These are phyloP conservation scores for Hygrophila difformis DNA, from an alignment of 257 asterid species.

Conservation along the genomic window DNA sequence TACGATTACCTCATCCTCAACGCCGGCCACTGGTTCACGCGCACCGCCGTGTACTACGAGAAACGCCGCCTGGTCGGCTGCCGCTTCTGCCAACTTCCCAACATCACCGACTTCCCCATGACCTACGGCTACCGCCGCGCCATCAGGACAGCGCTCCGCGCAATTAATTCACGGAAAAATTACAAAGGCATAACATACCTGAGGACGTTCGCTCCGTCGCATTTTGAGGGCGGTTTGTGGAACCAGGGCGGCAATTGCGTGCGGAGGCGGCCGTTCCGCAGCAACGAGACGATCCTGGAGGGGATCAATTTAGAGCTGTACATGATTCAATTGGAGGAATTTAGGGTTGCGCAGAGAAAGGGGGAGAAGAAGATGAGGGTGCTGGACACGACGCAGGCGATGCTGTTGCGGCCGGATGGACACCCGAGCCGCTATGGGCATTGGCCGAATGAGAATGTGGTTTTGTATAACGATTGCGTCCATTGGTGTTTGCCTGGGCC, in stretches of 20 bases:
- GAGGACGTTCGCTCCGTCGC: slow-evolving; percentile 78
- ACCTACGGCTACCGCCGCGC: slow-evolving; percentile 74
- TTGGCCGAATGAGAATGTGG: slow-evolving; percentile 21
- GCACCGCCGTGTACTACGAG: slow-evolving; percentile 65
- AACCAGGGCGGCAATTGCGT: slow-evolving; percentile 75
- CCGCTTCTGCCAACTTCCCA: slow-evolving; percentile 54
- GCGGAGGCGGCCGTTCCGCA: slow-evolving; percentile 45
- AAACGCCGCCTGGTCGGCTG: slow-evolving; percentile 47
- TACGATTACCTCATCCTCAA: slow-evolving; percentile 70
- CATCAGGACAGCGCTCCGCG: slow-evolving; percentile 64
- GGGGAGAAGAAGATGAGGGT: slow-evolving; percentile 38
- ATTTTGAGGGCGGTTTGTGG: slow-evolving; percentile 81
- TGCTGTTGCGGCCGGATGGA: slow-evolving; percentile 63
- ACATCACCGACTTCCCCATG: slow-evolving; percentile 35
- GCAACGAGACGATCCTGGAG: slow-evolving; percentile 36
- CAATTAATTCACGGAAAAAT: slow-evolving; percentile 22
- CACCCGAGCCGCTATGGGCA: slow-evolving; percentile 64
- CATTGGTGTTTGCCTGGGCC: slow-evolving; percentile 82
- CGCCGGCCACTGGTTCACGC: slow-evolving; percentile 91
- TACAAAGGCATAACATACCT: slow-evolving; percentile 47
- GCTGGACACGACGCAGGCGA: slow-evolving; percentile 43
- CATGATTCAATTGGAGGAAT: slow-evolving; percentile 60
- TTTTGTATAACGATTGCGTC: slow-evolving; percentile 47
- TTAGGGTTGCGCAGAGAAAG: slow-evolving; percentile 48
- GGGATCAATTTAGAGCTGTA: slow-evolving; percentile 52